Percentiles rank a stretch among this genome's conserved stretches.
These are phyloP conservation scores for Mycosphaerella sp. DNA, from an alignment of 2,329 filamentous ascomycete species.

Conservation along the genomic window DNA sequence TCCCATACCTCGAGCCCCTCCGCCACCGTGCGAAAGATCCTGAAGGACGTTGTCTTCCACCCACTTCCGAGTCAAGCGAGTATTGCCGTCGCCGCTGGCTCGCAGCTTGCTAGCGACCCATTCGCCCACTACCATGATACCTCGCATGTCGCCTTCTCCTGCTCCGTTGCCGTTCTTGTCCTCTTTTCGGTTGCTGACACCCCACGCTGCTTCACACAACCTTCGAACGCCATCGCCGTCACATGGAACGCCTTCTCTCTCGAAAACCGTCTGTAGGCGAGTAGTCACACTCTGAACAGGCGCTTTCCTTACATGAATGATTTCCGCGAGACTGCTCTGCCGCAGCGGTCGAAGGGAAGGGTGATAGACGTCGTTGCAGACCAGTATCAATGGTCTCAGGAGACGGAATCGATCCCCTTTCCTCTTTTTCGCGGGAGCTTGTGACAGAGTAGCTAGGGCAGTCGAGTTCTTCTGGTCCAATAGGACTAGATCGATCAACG, in stretches of 20 bases:
- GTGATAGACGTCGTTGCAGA: constrained; percentile 97
- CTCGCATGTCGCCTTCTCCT: constrained; percentile 69
- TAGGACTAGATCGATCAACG: constrained; percentile 81
- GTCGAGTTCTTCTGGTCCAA: constrained; percentile 75
- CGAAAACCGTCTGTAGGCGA: constrained; percentile 76
- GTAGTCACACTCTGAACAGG: constrained; percentile 77
- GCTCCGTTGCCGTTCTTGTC: constrained; percentile 48
- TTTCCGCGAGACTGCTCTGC: constrained; percentile 78
- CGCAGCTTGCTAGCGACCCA: constrained; percentile 73
- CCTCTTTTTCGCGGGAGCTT: constrained; percentile 45
- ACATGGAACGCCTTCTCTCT: constrained; percentile 79
- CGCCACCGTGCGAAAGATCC: constrained; percentile 64
- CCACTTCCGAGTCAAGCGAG: constrained; percentile 65
- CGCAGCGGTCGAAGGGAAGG: constrained; percentile 78
- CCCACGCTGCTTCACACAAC: constrained; percentile 77
- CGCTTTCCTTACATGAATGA: constrained; percentile 86
- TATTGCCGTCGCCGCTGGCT: constrained; percentile 36
- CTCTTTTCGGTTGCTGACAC: constrained; percentile 66
- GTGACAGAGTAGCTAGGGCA: constrained; percentile 32
- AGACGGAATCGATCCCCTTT: constrained; percentile 83
- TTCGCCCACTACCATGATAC: constrained; percentile 79
- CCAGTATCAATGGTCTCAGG: constrained; percentile 80
- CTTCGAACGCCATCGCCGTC: constrained; percentile 85
- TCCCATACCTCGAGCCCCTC: constrained; percentile 64
- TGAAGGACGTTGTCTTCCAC: constrained; percentile 65